A percentile compares a stretch with the other conserved stretches of the same genome.
These are phyloP conservation scores for Stachybotrys chlorohalonatus DNA, from an alignment of 2,329 filamentous ascomycete species.

Conservation along the genomic window DNA sequence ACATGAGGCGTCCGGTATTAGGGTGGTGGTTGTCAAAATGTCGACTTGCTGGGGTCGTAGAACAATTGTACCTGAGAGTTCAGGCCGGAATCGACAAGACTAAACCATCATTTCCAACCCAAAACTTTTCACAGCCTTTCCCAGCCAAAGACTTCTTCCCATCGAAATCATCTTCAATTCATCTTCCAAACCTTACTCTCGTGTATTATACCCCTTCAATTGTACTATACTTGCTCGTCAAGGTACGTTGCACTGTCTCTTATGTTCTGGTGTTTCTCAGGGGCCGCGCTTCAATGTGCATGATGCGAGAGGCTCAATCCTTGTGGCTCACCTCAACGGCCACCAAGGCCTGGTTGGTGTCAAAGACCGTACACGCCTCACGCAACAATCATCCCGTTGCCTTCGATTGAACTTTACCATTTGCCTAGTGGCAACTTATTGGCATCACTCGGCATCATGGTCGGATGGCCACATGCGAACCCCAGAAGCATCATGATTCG, in stretches of 20 bases:
- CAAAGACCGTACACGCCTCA: too few species aligned
- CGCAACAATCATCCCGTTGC: neutral
- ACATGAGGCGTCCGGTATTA: too few species aligned
- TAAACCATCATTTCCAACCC: slow-evolving; percentile 1
- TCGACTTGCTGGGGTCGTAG: neutral
- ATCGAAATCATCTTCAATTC: neutral
- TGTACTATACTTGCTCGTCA: neutral
- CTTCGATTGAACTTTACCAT: neutral
- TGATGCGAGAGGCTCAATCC: neutral
- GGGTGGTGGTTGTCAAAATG: neutral
- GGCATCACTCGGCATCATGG: neutral
- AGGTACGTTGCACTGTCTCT: neutral
- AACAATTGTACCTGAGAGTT: slow-evolving; percentile 21
- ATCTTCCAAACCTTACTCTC: neutral
- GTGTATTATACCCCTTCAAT: neutral
- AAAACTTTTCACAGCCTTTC: slow-evolving; percentile 19
- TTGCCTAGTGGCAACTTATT: neutral
- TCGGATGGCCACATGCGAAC: neutral
- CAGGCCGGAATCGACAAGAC: slow-evolving; percentile 15
- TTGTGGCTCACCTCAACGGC: too few species aligned
- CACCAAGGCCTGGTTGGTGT: too few species aligned
- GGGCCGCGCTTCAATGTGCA: neutral
- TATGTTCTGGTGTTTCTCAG: neutral
- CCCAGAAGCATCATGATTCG: neutral
- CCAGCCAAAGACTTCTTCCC: neutral